Percentiles rank a stretch among this genome's conserved stretches.
phyloP scores from a whole-genome alignment of 1,139 yeast genomes.

The Lodderomyces beijingensis region DNA sequence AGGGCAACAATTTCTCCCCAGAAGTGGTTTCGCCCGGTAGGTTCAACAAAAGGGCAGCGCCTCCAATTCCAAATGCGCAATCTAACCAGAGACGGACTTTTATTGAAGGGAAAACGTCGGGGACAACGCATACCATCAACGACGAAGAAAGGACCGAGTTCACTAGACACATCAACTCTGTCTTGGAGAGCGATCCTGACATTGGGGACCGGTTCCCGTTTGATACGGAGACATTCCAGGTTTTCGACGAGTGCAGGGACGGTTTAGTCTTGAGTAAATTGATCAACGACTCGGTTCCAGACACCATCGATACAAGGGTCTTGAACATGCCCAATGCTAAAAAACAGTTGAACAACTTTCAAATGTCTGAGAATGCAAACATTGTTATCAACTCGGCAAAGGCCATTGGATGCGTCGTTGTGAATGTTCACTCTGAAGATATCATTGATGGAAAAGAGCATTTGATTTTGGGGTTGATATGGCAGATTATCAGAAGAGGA shows the following conservation, averaged over 20 bases:
- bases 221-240: slow-evolving; percentile 90
- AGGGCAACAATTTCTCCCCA: neutral
- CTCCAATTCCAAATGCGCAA: slow-evolving; percentile 46
- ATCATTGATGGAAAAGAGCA: slow-evolving; percentile 97
- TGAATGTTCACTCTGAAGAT: slow-evolving; percentile 95
- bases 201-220: slow-evolving; percentile 85
- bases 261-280: slow-evolving; percentile 90
- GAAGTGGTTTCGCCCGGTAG: slow-evolving; percentile 21
- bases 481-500: slow-evolving; percentile 98
- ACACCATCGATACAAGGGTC: slow-evolving; percentile 97
- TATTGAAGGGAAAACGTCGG: slow-evolving; percentile 73
- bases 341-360: slow-evolving; percentile 86
- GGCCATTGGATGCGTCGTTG: slow-evolving; percentile 98
- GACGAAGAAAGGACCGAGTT: slow-evolving; percentile 96
- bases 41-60: slow-evolving; percentile 17
- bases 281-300: slow-evolving; percentile 96
- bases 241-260: slow-evolving; percentile 95
- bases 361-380: slow-evolving; percentile 95
- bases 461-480: slow-evolving; percentile 87
- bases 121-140: slow-evolving; percentile 94
- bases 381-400: slow-evolving; percentile 97
- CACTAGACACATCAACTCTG: slow-evolving; percentile 92
- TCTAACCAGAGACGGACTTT: slow-evolving; percentile 71
- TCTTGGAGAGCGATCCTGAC: slow-evolving; percentile 84
- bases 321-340: slow-evolving; percentile 74